These are phyloP conservation scores for Ogataea thermomethanolica DNA, from an alignment of 805 yeast species.

Conservation along the genomic window DNA sequence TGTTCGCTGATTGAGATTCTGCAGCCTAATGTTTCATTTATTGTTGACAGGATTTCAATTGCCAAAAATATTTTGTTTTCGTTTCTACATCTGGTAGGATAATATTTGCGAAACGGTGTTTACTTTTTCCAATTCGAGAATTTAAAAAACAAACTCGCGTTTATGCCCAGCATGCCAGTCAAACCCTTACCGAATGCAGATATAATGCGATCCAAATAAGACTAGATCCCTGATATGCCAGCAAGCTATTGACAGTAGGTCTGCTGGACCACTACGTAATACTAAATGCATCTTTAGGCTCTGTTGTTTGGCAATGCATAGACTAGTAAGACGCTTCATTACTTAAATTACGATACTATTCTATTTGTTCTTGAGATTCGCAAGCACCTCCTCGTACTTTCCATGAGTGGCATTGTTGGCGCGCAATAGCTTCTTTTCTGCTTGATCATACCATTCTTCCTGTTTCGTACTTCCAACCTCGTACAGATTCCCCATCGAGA, in stretches of 20 bases:
- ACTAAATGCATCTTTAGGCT: too few relatives aligned
- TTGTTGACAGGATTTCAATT: constrained; percentile 2
- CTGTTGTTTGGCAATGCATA: too few relatives aligned
- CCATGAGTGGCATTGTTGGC: constrained; percentile 84
- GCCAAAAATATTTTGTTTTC: constrained; percentile 1
- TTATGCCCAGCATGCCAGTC: not conserved
- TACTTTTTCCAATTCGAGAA: constrained; percentile 6
- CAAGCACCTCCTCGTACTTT: constrained; percentile 60
- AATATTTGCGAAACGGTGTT: constrained; percentile 4
- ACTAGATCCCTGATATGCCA: not conserved
- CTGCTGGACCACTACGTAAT: too few relatives aligned
- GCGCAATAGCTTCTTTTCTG: constrained; percentile 61
- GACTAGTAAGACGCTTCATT: not conserved
- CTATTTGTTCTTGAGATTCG: constrained; percentile 38
- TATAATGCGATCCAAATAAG: too few relatives aligned
- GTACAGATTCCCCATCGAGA: constrained; percentile 71
- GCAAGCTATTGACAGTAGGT: too few relatives aligned
- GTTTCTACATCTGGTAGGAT: constrained; percentile 5
- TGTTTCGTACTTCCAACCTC: constrained; percentile 67
- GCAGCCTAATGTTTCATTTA: constrained; percentile 10
- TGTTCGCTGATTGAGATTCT: not conserved
- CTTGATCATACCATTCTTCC: constrained; percentile 60
- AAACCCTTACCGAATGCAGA: too few relatives aligned
- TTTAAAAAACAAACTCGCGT: constrained; percentile 6
- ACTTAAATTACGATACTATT: not conserved